Evolutionary conservation across 306 rosid genomes (phyloP).

Genomic region (Gleditsia sinensis): DNA sequence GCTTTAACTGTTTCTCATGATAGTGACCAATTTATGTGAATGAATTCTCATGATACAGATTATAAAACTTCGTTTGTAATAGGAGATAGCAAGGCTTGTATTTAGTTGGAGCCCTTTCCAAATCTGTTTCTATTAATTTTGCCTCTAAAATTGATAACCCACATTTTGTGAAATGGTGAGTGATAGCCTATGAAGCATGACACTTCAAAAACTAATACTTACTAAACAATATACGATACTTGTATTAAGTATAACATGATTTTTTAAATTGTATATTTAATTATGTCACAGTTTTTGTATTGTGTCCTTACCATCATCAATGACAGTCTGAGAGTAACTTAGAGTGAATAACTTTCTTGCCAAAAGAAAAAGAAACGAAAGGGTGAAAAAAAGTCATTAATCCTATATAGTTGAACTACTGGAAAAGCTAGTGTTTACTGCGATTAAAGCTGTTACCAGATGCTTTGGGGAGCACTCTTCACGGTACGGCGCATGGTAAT

Average conservation of each 20-base stretch:
- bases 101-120: neutral
- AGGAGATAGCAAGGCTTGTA: neutral
- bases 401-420: neutral
- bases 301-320: too few relatives aligned
- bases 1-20: too few relatives aligned
- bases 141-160: neutral
- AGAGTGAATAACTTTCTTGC: too few relatives aligned
- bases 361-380: neutral
- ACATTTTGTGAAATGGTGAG: neutral
- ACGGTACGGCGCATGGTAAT: slow-evolving; percentile 78
- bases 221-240: too few relatives aligned
- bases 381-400: neutral
- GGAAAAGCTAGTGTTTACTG: neutral
- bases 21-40: neutral
- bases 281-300: too few relatives aligned
- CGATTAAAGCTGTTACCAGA: slow-evolving; percentile 55
- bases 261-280: too few relatives aligned
- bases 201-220: too few relatives aligned
- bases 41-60: neutral
- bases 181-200: too few relatives aligned
- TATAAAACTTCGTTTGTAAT: too few relatives aligned
- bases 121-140: neutral
- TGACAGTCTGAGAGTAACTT: too few relatives aligned
- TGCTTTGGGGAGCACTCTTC: slow-evolving; percentile 81
- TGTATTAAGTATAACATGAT: too few relatives aligned